Percentiles rank a stretch among this genome's conserved stretches.
These are phyloP conservation scores for Nemophila menziesii DNA, from an alignment of 257 asterid species.

Conservation along the genomic window DNA sequence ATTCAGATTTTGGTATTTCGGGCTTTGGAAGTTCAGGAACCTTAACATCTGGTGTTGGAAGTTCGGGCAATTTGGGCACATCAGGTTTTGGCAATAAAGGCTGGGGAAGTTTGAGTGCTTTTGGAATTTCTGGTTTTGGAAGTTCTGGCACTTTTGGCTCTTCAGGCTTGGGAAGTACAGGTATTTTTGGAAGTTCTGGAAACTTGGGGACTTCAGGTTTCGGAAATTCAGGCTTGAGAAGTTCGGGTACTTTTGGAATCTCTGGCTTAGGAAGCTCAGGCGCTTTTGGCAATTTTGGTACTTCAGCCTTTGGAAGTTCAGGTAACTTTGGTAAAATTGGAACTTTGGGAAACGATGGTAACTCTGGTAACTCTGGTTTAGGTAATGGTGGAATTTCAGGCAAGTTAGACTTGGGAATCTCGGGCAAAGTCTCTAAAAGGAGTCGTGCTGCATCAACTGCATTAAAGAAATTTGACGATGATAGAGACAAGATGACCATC, in stretches of 20 bases:
- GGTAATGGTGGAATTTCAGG: neutral
- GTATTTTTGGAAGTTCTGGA: neutral
- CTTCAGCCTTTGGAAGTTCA: neutral
- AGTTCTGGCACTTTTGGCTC: neutral
- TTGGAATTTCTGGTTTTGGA: neutral
- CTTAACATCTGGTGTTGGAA: conserved; percentile 9
- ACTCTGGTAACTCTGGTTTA: conserved; percentile 4
- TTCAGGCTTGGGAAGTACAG: conserved; percentile 4
- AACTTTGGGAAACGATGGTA: conserved; percentile 5
- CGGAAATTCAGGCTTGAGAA: neutral
- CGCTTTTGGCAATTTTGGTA: neutral
- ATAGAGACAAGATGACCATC: conserved; percentile 5
- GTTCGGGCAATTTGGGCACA: conserved; percentile 4
- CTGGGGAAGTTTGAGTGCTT: neutral
- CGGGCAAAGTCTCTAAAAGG: conserved; percentile 11
- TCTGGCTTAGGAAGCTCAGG: conserved; percentile 3
- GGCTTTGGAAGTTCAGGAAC: conserved; percentile 17
- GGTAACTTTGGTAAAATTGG: neutral
- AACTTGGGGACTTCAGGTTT: neutral
- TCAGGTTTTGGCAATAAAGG: conserved; percentile 4
- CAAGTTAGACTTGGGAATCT: conserved; percentile 1
- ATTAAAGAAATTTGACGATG: conserved; percentile 9
- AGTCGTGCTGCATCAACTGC: conserved; percentile 15
- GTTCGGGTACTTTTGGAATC: neutral
- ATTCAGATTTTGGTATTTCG: conserved; percentile 13